Evolutionary conservation across 768 basidiomycete species (phyloP), one percentile per base, ranked within the genome.

Genomic region (Clavulina sp.): DNA sequence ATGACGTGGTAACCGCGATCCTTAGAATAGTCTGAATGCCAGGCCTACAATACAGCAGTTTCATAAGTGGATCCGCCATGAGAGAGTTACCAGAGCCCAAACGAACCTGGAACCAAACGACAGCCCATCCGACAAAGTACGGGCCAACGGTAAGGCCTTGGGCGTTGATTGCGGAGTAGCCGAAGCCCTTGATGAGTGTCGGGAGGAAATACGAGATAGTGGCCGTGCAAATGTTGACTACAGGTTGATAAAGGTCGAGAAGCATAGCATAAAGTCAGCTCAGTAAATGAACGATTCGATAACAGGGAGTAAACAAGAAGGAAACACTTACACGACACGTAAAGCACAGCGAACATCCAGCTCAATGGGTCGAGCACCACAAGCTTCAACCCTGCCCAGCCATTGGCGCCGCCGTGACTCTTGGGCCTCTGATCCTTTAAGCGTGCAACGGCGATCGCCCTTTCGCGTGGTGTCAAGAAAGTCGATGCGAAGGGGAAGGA

Each of bases 1-100:
- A 77, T 75, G 57, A 76, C 67, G 56, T 76, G 76, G 60, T 66
- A 76, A 31, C 76, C 75, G 57, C 75, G 63, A 58, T 76, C 75
- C 54, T 65, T 58, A 1, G 73, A 75, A 49, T 65, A 66, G 57
- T 77, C 76, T 57, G 71, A 73, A 60, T 77, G 72, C 68, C 68
- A 72, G 6, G 74, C 69, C 55, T 75, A 74, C n/a, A n/a, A n/a
- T n/a, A n/a, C n/a, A n/a, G n/a, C n/a, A n/a, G n/a, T n/a, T n/a
- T n/a, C n/a, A n/a, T n/a, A n/a, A n/a, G n/a, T n/a, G n/a, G n/a
- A n/a, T n/a, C n/a, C n/a, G n/a, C n/a, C n/a, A n/a, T n/a, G n/a
- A n/a, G n/a, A n/a, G n/a, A n/a, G n/a, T n/a, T n/a, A n/a, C n/a
- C n/a, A n/a, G n/a, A n/a, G n/a, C n/a, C n/a, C n/a, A n/a, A n/a